phyloP scores from a whole-genome alignment of 1,284 basidiomycete genomes.

The Inonotus hispidus region DNA sequence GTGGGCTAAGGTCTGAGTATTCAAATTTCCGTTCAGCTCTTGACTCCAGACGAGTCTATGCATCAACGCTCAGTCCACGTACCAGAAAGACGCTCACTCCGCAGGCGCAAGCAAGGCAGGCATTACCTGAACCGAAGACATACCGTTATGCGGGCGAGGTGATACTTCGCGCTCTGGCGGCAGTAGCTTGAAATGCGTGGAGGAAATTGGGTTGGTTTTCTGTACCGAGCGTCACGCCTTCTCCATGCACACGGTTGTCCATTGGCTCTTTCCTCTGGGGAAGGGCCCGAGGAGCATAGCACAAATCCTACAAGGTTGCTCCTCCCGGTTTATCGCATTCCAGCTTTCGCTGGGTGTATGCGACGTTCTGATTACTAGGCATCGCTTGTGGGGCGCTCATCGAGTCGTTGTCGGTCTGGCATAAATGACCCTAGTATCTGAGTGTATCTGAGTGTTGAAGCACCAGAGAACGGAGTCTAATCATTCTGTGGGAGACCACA shows the following conservation, averaged over 20 bases:
- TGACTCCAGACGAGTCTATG: neutral
- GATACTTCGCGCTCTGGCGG: neutral
- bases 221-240: neutral
- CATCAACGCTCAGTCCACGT: neutral
- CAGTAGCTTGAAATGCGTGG: slow-evolving; percentile 1
- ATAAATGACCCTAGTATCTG: neutral
- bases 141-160: neutral
- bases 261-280: neutral
- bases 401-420: neutral
- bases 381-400: neutral
- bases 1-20: slow-evolving; percentile 2
- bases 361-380: neutral
- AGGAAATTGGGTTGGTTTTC: neutral
- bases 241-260: neutral
- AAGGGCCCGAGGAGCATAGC: neutral
- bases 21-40: neutral
- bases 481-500: too few relatives aligned
- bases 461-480: neutral
- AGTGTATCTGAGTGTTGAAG: neutral
- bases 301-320: neutral
- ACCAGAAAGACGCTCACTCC: neutral
- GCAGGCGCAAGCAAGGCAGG: neutral
- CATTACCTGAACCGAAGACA: neutral
- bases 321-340: neutral
- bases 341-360: neutral